Percentiles rank a stretch among this genome's conserved stretches.
Evolutionary conservation across 2,329 filamentous ascomycete species (phyloP).

Genomic region (Epichloe glyceriae): DNA sequence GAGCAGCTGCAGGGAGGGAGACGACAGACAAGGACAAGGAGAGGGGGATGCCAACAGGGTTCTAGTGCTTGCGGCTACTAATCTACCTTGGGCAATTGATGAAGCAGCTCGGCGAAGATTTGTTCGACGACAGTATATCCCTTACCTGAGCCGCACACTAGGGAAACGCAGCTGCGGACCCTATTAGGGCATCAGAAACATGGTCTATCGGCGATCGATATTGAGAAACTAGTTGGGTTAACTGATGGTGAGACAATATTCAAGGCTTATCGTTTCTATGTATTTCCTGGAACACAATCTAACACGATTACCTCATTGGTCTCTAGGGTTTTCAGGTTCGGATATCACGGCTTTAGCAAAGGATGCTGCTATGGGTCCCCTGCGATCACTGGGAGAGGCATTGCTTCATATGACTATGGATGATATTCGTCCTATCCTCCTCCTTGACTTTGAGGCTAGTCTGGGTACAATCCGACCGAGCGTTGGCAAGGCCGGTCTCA

Average conservation of each 20-base stretch:
- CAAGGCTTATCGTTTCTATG: background rate
- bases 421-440: constrained; percentile 75
- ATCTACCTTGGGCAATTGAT: constrained; percentile 94
- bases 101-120: constrained; percentile 86
- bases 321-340: constrained; percentile 82
- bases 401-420: constrained; percentile 87
- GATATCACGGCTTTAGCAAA: constrained; percentile 96
- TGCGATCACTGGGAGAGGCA: constrained; percentile 80
- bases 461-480: constrained; percentile 76
- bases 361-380: constrained; percentile 92
- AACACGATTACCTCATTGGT: constrained; percentile 1
- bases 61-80: constrained; percentile 87
- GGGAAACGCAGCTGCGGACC: constrained; percentile 64
- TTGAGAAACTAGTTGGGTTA: constrained; percentile 58
- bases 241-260: constrained; percentile 58
- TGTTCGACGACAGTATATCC: constrained; percentile 90
- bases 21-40: constrained; percentile 52
- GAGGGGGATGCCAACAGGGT: constrained; percentile 77
- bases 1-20: constrained; percentile 79
- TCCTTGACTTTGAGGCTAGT: constrained; percentile 75
- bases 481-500: constrained; percentile 72
- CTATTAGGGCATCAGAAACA: constrained; percentile 83
- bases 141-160: constrained; percentile 71
- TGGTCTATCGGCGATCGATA: constrained; percentile 56
- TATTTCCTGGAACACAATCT: background rate